phyloP scores from a whole-genome alignment of 257 asterid genomes.

The Petunia secreta region DNA sequence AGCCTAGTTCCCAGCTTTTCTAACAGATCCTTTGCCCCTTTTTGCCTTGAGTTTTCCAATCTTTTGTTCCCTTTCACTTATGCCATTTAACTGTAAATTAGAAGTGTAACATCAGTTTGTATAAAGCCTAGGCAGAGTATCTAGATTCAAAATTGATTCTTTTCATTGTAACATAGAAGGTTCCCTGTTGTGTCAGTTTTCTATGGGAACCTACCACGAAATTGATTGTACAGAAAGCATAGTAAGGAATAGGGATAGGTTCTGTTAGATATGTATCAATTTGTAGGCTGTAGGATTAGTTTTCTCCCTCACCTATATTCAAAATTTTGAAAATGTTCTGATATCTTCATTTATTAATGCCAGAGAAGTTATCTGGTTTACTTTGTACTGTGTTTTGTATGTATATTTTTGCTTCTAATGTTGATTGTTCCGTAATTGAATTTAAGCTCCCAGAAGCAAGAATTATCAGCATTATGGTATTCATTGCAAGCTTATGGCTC shows the following conservation, averaged over 20 bases:
- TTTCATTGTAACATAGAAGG: slow-evolving; percentile 28
- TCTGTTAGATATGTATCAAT: not conserved
- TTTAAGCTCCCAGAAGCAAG: not conserved
- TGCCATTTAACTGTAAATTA: slow-evolving; percentile 25
- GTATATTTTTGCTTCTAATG: no score
- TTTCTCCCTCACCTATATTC: no score
- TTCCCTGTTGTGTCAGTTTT: no score
- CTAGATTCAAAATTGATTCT: slow-evolving; percentile 18
- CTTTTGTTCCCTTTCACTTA: no score
- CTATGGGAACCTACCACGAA: no score
- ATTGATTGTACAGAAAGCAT: no score
- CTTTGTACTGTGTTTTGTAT: not conserved
- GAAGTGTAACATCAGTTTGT: slow-evolving; percentile 24
- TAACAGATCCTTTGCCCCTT: no score
- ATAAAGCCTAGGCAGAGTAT: slow-evolving; percentile 24
- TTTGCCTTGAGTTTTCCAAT: no score
- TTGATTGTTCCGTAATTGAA: not conserved
- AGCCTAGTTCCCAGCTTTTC: no score
- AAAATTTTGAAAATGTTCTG: no score
- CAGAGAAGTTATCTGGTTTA: not conserved
- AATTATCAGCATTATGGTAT: not conserved
- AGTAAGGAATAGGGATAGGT: no score
- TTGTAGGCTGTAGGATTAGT: not conserved
- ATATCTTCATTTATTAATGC: not conserved
- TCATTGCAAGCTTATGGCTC: no score